Percentiles rank a stretch among this genome's conserved stretches.
These are phyloP conservation scores for Pueraria montana DNA, from an alignment of 306 rosid species.

Conservation along the genomic window DNA sequence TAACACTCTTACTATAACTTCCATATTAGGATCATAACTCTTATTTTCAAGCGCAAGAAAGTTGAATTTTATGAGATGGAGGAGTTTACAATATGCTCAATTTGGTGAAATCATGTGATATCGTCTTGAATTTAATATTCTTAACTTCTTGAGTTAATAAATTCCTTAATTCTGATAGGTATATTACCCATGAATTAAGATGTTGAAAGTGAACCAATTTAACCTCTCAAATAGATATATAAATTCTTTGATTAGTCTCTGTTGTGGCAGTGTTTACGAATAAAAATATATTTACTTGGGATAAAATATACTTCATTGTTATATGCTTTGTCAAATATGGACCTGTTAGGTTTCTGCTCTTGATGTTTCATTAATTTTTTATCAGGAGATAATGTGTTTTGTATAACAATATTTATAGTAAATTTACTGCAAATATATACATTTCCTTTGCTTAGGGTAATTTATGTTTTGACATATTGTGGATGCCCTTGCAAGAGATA, in stretches of 20 bases:
- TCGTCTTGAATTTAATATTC: conserved; percentile 7
- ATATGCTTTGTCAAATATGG: conserved; percentile 14
- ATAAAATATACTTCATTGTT: background rate
- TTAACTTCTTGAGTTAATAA: background rate
- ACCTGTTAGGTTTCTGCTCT: conserved; percentile 21
- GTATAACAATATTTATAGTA: background rate
- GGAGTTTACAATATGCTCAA: conserved; percentile 15
- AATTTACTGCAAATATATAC: conserved; percentile 2
- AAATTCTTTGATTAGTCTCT: conserved; percentile 17
- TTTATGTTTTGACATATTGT: background rate
- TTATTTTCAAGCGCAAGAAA: conserved; percentile 15
- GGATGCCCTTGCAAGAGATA: conserved; percentile 2
- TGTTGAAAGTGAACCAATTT: background rate
- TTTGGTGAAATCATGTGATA: background rate
- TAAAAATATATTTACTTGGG: background rate
- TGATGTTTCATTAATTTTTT: background rate
- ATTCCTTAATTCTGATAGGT: conserved; percentile 22
- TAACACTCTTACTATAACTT: conserved; percentile 56
- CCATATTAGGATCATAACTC: conserved; percentile 5
- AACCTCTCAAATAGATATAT: background rate
- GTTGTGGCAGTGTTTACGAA: background rate
- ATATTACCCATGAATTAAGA: conserved; percentile 13
- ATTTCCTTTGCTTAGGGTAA: too few species aligned
- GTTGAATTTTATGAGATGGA: conserved; percentile 5
- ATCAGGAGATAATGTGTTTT: background rate